Conservation (phyloP, 495 filamentous ascomycete species). For the Penicillium cataractarum region DNA sequence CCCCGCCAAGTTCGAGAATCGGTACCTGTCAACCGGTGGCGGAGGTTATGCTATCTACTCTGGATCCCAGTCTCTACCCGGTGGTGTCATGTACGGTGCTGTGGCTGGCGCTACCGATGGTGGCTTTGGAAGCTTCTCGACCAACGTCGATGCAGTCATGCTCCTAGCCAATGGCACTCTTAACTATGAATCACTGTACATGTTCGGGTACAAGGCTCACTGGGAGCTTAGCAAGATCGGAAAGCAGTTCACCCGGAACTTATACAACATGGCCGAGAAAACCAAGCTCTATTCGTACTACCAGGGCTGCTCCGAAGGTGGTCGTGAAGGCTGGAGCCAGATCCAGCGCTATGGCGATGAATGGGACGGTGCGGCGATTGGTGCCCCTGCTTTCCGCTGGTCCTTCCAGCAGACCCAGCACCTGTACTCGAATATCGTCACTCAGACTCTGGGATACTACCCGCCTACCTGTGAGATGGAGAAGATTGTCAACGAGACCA, state of each 20-base stretch:
- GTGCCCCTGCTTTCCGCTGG: slow-evolving; percentile 54
- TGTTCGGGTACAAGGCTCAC: slow-evolving; percentile 49
- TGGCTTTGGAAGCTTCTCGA: slow-evolving; percentile 50
- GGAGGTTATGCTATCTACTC: slow-evolving; percentile 51
- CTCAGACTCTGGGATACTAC: slow-evolving; percentile 42
- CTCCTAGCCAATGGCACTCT: slow-evolving; percentile 47
- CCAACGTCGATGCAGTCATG: slow-evolving; percentile 34
- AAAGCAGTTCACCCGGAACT: slow-evolving; percentile 40
- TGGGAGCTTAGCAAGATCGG: slow-evolving; percentile 38
- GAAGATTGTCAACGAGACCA: slow-evolving; percentile 47
- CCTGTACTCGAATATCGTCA: slow-evolving; percentile 43
- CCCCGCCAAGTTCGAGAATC: slow-evolving; percentile 43
- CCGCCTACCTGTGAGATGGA: slow-evolving; percentile 49
- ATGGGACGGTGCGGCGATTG: slow-evolving; percentile 50
- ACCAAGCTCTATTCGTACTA: slow-evolving; percentile 56
- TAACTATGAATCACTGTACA: slow-evolving; percentile 47
- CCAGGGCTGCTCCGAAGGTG: slow-evolving; percentile 57
- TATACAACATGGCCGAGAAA: slow-evolving; percentile 30
- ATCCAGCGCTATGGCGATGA: slow-evolving; percentile 50
- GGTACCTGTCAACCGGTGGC: slow-evolving; percentile 50
- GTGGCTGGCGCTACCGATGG: slow-evolving; percentile 51
- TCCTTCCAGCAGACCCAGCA: slow-evolving; percentile 50
- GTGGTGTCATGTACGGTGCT: slow-evolving; percentile 48
- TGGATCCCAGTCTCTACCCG: slow-evolving; percentile 36
- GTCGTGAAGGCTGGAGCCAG: slow-evolving; percentile 54